Conservation (phyloP, 306 rosid species). For the Mucuna pruriens region DNA sequence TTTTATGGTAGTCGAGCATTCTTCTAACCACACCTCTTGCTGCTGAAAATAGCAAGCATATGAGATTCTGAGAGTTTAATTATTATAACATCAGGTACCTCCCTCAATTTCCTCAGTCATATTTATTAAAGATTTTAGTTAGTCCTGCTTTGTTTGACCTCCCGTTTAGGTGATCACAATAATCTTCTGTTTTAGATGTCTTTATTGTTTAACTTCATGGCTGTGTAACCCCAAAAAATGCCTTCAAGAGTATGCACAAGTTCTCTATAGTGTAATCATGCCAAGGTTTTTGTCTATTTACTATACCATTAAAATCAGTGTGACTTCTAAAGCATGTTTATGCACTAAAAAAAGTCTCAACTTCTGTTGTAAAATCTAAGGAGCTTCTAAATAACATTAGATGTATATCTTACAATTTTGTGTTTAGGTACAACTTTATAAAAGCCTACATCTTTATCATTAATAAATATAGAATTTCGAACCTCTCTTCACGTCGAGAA, state of each 20-base stretch:
- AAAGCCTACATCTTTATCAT: no score
- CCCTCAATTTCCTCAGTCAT: constrained; percentile 34
- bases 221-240: background rate
- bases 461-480: no score
- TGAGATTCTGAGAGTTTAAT: constrained; percentile 22
- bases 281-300: constrained; percentile 21
- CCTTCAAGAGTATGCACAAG: constrained; percentile 12
- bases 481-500: no score
- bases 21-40: constrained; percentile 54
- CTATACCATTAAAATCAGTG: constrained; percentile 23
- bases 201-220: background rate
- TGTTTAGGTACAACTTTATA: no score
- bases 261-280: constrained; percentile 26
- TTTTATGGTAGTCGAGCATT: constrained; percentile 90
- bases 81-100: constrained; percentile 29
- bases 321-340: background rate
- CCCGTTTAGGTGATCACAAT: background rate
- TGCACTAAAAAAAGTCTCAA: background rate
- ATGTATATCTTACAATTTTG: no score
- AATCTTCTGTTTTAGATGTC: constrained; percentile 18
- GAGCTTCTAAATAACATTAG: no score
- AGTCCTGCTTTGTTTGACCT: constrained; percentile 20
- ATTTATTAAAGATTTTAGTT: constrained; percentile 28
- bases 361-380: background rate
- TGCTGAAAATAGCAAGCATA: constrained; percentile 37